Base-by-base conservation (phyloP, 2,329 filamentous ascomycete species). In the Pseudogymnoascus sp. region DNA sequence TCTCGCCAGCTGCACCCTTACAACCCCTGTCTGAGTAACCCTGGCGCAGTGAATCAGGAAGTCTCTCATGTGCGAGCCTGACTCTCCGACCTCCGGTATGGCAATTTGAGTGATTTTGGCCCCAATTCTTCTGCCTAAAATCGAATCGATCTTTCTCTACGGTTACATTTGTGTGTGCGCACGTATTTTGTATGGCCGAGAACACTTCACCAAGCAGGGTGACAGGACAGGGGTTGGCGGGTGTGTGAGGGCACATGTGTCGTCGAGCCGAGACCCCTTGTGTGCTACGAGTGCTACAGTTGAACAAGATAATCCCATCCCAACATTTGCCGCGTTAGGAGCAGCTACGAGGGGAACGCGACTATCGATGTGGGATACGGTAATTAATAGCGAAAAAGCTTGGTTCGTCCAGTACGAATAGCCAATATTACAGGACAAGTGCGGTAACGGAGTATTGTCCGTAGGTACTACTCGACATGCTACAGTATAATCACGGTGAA, bases 201-300 rank as follows among this genome's bases (percentile, higher is more conserved):
- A 18, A 33, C 9, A 55, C 28, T 55, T 55, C 28, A 16, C 16
- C 49, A 12, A 33, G 28, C n/a, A 55, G 25, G 45, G 14, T 16
- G 23, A n/a, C 33, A 28, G 14, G 25, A 12, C 45, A 55, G 45
- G 25, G 25, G 25, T 16, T 31, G 49, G 11, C 49, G 49, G 49
- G 49, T 55, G 25, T 55, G 49, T 33, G 49, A 55, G 49, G 25
- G 49, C 49, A 18, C 45, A 55, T 33, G n/a, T 33, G 49, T 55
- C 14, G 23, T 55, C 14, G 23, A 16, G 11, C 23, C 45, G 7
- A 52, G n/a, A 55, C 33, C 31, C 28, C 28, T 9, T 21, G 8
- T 11, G 45, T 52, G 45, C 3, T 31, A 31, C 45, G 25, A 31
- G 23, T 52, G n/a, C 45, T 5, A 16, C 21, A 31, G 25, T 45